Conservation (phyloP, 371 early-diverging fungal species). For the Mortierella sp. region DNA sequence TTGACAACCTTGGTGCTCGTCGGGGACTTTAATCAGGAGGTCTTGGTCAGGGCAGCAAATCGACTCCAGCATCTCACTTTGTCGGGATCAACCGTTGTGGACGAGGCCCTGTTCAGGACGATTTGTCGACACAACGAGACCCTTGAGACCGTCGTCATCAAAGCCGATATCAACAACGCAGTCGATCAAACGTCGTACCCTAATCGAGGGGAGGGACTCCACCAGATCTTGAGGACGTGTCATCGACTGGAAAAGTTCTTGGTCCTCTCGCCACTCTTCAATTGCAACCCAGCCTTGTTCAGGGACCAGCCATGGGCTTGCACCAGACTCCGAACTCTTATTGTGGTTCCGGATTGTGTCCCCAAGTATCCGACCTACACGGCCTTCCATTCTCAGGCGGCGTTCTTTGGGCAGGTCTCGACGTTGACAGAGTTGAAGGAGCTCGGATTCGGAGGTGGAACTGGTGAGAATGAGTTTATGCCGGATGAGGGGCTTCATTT, state of each 20-base stretch:
- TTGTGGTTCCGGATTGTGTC: constrained; percentile 14
- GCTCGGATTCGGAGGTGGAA: constrained; percentile 12
- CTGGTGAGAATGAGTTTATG: neutral
- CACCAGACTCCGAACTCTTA: neutral
- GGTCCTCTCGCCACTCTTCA: neutral
- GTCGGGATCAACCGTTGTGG: neutral
- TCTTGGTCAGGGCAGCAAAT: neutral
- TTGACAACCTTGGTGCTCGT: neutral
- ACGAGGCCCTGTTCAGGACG: neutral
- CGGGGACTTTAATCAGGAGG: neutral
- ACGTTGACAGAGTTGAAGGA: neutral
- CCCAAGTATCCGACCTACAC: neutral
- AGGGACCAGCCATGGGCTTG: constrained; percentile 18
- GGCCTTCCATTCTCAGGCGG: neutral
- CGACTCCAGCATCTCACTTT: neutral
- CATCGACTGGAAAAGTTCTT: neutral
- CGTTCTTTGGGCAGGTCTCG: constrained; percentile 12
- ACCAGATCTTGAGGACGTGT: constrained; percentile 13
- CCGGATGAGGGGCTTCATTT: neutral
- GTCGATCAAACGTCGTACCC: too few relatives aligned
- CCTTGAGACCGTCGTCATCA: neutral
- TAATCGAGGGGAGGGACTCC: neutral
- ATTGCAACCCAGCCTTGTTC: constrained; percentile 16
- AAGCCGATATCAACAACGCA: too few relatives aligned
- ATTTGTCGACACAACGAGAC: neutral